Base-by-base conservation (phyloP, 805 yeast species). In the Metschnikowia hibisci region DNA sequence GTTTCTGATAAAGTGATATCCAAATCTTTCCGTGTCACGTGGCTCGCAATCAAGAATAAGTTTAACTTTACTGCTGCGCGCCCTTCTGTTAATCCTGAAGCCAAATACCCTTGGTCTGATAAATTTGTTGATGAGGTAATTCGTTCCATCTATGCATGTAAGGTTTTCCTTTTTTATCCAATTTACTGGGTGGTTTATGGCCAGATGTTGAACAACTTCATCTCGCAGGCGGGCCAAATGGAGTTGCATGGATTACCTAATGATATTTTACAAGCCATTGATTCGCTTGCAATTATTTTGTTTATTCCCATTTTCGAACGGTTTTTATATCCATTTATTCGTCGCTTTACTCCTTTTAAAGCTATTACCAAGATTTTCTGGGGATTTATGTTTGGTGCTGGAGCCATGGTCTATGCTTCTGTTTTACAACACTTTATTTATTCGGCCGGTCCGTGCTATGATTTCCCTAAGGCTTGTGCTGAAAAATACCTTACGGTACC, bases 221-320 rank as follows among this genome's bases (percentile, higher is more conserved):
- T 83, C 46, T 76, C 87, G 32, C 88, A 82, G 60, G 88, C 90
- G 34, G 85, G 81, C 45, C 72, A 76, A 51, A 81, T 84, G 87
- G 78, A 82, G 54, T 69, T 77, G 42, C 88, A 85, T 60, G 85
- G 87, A 32, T 73, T 85, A 53, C 93, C 95, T 52, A 86, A 86
- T 60, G 95, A 85, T 71, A 71, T 85, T 54, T 76, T 85, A 69
- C 84, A 81, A 64, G 83, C 80, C 57, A 76, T 86, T 53, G 84
- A 86, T 63, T 84, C 93, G 23, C 67, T 86, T 54, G 82, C 87
- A 31, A 76, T 86, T 53, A 82, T 86, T 53, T 68, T 86, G n/a
- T 81, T 84, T 62, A 51, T 86, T 51, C 95, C 95, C 45, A 70
- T 85, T 52, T 74, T 75, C 63, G 87, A 85, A 61, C 63, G 72